Evolutionary conservation across 371 early-diverging fungal genomes (phyloP), one percentile per base, ranked within the genome.

Genomic region (Thermomucor indicae-seudaticae): DNA sequence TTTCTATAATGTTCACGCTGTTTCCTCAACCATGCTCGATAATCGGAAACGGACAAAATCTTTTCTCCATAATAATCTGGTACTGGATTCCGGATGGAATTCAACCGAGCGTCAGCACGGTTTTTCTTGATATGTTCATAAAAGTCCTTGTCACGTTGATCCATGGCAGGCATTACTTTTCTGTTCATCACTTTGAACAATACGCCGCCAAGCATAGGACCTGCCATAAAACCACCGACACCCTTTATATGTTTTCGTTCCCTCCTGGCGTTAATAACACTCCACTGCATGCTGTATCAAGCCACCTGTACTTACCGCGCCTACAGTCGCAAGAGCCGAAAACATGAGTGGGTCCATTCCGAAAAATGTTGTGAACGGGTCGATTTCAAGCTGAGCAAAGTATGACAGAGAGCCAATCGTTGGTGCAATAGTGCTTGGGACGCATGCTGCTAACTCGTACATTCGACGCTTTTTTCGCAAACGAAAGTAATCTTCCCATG

Each of bases 31-130:
- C 96, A 96, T 32, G 71, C 62, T 35, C 94, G 83, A 66, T 96
- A 96, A 31, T 81, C 92, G 20, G 64, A 53, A 28, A 93, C 82
- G 17, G 89, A 88, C 47, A 82, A 78, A 64, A 96, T 88, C 68
- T 90, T 90, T 61, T 96, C 96, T 32, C 94, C 96, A 59, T 95
- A 94, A 57, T 86, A 95, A 62, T 96, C 95, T 11, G 96, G 94
- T 41, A 92, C 75, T 24, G 90, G 91, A 61, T 86, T 88, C 48
- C 90, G 82, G 35, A 83, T 72, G 6, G 86, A 87, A 45, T 88
- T 82, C 32, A 84, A 68, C 30, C 81, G 66, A 37, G 91, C 91
- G 49, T 89, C 85, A 10, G 91, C 89, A 31, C 94, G 78, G 65
- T 90, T 83, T 39, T 75, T 75, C 57, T 79, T 79, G 56, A 95